Conservation (phyloP, 495 filamentous ascomycete genomes). For the Penicillium bovifimosum region DNA sequence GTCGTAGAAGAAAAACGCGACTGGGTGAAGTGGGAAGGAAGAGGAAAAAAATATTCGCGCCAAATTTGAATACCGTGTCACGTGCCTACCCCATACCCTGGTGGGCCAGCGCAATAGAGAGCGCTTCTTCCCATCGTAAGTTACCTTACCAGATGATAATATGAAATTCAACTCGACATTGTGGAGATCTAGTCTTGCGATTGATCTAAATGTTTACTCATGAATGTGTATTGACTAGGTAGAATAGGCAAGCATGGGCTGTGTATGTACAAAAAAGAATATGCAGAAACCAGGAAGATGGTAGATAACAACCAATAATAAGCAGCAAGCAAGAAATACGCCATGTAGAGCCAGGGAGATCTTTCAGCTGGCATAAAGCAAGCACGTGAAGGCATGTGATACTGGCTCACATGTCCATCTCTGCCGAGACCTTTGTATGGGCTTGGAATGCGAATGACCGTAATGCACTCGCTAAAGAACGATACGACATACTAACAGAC, state of each 20-base stretch:
- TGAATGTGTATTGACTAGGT: not conserved
- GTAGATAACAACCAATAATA: conserved; percentile 5
- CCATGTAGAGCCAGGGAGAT: conserved; percentile 8
- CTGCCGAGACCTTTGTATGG: conserved; percentile 11
- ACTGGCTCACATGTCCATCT: conserved; percentile 19
- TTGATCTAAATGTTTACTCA: conserved; percentile 7
- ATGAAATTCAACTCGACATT: not conserved
- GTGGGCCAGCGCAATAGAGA: not conserved
- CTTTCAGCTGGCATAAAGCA: not conserved
- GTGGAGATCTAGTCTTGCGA: too few relatives aligned
- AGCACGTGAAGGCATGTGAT: conserved; percentile 14
- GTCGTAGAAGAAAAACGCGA: not conserved
- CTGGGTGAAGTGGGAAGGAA: not conserved
- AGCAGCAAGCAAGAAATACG: not conserved
- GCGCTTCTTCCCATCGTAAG: too few relatives aligned
- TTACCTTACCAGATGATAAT: not conserved
- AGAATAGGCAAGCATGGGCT: not conserved
- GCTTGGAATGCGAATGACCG: conserved; percentile 13
- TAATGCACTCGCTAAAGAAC: conserved; percentile 9
- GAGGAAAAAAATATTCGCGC: conserved; percentile 1
- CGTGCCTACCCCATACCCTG: not conserved
- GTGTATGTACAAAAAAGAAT: conserved; percentile 11
- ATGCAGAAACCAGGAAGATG: conserved; percentile 9
- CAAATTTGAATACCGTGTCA: not conserved
- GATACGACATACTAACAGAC: conserved; percentile 7